Percentiles rank a stretch among this genome's conserved stretches.
These are phyloP conservation scores for Phytophthora fragariae DNA, from an alignment of 352 stramenopile genomes.

Conservation along the genomic window DNA sequence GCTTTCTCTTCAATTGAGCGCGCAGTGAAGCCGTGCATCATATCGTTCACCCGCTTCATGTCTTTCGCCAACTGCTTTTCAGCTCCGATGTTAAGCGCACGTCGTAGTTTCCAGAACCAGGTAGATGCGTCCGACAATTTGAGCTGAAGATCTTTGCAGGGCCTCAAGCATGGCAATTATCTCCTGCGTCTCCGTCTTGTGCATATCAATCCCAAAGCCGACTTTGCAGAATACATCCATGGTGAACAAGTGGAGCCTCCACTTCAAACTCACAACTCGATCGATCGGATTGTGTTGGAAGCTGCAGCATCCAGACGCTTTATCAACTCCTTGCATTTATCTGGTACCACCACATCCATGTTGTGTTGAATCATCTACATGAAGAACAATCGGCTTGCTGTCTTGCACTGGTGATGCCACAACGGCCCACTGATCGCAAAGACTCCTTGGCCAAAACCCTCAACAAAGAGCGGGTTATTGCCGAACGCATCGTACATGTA, in stretches of 20 bases:
- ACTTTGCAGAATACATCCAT: conserved; percentile 64
- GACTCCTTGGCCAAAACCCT: conserved; percentile 44
- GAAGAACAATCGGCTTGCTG: conserved; percentile 38
- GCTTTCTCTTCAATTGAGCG: conserved; percentile 27
- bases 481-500: conserved; percentile 41
- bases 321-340: conserved; percentile 32
- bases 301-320: conserved; percentile 6
- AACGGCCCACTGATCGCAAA: conserved; percentile 43
- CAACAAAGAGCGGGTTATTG: conserved; percentile 42
- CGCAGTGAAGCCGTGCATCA: conserved; percentile 23
- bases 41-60: conserved; percentile 34
- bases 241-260: conserved; percentile 49
- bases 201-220: conserved; percentile 55
- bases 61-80: conserved; percentile 25
- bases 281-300: conserved; percentile 10
- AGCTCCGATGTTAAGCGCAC: conserved; percentile 20
- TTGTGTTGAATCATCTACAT: conserved; percentile 35
- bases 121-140: conserved; percentile 40
- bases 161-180: conserved; percentile 36
- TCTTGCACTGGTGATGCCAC: conserved; percentile 52
- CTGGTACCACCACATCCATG: conserved; percentile 29
- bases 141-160: conserved; percentile 28
- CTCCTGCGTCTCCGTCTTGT: conserved; percentile 18
- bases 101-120: conserved; percentile 51
- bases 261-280: conserved; percentile 39